Percentiles rank a stretch among this genome's conserved stretches.
Conservation (phyloP, 352 stramenopile species). For the Hyaloperonospora arabidopsidis region DNA sequence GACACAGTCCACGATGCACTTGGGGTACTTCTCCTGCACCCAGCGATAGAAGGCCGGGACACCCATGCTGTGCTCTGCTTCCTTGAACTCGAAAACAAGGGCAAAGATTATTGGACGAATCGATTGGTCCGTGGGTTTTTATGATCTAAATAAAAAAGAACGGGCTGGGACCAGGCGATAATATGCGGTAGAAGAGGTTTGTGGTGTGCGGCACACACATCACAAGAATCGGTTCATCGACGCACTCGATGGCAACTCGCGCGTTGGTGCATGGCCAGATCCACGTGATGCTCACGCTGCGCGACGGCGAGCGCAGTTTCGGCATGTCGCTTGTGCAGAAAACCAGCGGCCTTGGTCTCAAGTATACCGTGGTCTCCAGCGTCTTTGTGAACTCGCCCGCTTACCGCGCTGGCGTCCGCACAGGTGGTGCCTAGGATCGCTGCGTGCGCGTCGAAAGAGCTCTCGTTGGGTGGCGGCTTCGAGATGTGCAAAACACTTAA, state of each 20-base stretch:
- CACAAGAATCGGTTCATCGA: background rate
- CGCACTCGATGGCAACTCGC: no score
- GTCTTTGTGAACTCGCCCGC: constrained; percentile 52
- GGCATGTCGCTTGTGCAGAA: constrained; percentile 59
- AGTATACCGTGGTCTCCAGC: constrained; percentile 46
- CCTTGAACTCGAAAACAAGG: background rate
- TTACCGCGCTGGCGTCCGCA: constrained; percentile 40
- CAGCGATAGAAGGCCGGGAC: constrained; percentile 99
- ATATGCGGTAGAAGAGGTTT: constrained; percentile 2
- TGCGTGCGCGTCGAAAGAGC: constrained; percentile 5
- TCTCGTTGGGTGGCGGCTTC: background rate
- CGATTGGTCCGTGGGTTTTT: constrained; percentile 20
- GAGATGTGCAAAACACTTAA: constrained; percentile 1
- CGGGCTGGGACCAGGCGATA: background rate
- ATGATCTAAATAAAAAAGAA: constrained; percentile 1
- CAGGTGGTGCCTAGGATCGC: constrained; percentile 27
- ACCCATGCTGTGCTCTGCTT: constrained; percentile 69
- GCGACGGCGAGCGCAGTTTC: constrained; percentile 46
- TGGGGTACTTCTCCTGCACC: constrained; percentile 98
- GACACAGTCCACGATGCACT: constrained; percentile 91
- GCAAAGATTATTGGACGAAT: constrained; percentile 16
- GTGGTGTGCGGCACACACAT: background rate
- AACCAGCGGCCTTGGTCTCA: constrained; percentile 5
- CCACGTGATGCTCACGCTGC: constrained; percentile 39
- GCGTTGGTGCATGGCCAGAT: constrained; percentile 3